phyloP scores from a whole-genome alignment of 2,329 filamentous ascomycete species.

The Pestalotiopsis sp. region DNA sequence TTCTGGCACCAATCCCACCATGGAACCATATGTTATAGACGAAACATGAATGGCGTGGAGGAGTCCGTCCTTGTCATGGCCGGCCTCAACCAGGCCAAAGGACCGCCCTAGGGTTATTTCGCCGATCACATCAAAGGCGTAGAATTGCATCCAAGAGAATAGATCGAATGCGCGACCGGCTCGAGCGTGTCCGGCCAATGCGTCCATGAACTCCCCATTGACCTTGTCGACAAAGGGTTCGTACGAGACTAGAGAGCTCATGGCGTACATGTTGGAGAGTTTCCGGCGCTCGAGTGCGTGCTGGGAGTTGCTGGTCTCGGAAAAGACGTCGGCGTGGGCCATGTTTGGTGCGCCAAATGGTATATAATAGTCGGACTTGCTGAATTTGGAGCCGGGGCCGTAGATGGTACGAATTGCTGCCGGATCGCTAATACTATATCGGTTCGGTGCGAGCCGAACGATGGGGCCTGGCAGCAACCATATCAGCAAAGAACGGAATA shows the following conservation, averaged over 20 bases:
- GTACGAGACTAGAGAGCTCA: constrained; percentile 36
- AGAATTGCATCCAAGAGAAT: constrained; percentile 21
- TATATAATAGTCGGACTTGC: constrained; percentile 37
- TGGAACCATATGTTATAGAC: constrained; percentile 22
- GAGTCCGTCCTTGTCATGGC: constrained; percentile 22
- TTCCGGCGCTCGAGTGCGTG: constrained; percentile 30
- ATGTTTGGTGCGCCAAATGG: constrained; percentile 23
- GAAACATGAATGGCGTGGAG: neutral
- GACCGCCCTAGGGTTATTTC: constrained; percentile 21
- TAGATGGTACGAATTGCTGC: constrained; percentile 45
- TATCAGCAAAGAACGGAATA: neutral
- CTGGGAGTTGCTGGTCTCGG: constrained; percentile 27
- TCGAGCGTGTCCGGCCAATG: constrained; percentile 28
- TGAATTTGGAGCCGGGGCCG: constrained; percentile 36
- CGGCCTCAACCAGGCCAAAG: constrained; percentile 28
- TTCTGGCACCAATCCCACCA: constrained; percentile 25
- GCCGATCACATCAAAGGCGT: constrained; percentile 29
- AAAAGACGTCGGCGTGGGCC: constrained; percentile 26
- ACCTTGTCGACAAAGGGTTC: constrained; percentile 38
- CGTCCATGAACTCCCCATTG: constrained; percentile 27
- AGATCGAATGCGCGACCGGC: constrained; percentile 27
- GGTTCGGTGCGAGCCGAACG: constrained; percentile 49
- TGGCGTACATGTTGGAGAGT: constrained; percentile 32
- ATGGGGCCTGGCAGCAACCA: constrained; percentile 32
- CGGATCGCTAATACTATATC: constrained; percentile 48